phyloP scores from a whole-genome alignment of 2,329 filamentous ascomycete genomes.

The Colletotrichum chrysophilum region DNA sequence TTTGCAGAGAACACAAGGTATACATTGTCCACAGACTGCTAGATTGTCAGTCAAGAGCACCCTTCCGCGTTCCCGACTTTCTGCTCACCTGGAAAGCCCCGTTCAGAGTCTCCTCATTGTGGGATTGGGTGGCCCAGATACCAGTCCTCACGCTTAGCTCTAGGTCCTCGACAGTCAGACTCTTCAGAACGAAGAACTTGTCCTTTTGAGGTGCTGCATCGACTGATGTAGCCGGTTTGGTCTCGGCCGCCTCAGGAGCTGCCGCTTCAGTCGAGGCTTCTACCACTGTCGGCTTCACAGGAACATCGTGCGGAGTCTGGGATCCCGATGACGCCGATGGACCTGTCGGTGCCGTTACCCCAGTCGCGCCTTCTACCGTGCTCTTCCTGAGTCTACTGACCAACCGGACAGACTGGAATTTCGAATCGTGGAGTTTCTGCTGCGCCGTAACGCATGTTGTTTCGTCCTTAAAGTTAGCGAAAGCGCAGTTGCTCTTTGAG shows the following conservation, averaged over 20 bases:
- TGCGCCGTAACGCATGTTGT: conserved; percentile 77
- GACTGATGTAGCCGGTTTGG: neutral
- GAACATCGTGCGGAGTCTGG: neutral
- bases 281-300: neutral
- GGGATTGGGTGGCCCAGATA: conserved; percentile 92
- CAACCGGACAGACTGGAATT: conserved; percentile 83
- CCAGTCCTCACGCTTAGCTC: conserved; percentile 87
- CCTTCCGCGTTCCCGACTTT: neutral
- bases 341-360: conserved; percentile 58
- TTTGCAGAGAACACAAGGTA: conserved; percentile 96
- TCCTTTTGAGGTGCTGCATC: conserved; percentile 55
- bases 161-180: conserved; percentile 87
- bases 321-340: conserved; percentile 46
- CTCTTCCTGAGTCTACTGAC: conserved; percentile 80
- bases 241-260: neutral
- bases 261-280: neutral
- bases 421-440: conserved; percentile 86
- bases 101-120: conserved; percentile 88
- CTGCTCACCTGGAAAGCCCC: conserved; percentile 76
- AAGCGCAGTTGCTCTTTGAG: conserved; percentile 96
- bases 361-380: conserved; percentile 49
- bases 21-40: conserved; percentile 78
- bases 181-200: conserved; percentile 92
- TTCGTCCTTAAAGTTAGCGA: conserved; percentile 92
- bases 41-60: neutral